phyloP scores from a whole-genome alignment of 257 asterid species.

The Pogostemon cablin region DNA sequence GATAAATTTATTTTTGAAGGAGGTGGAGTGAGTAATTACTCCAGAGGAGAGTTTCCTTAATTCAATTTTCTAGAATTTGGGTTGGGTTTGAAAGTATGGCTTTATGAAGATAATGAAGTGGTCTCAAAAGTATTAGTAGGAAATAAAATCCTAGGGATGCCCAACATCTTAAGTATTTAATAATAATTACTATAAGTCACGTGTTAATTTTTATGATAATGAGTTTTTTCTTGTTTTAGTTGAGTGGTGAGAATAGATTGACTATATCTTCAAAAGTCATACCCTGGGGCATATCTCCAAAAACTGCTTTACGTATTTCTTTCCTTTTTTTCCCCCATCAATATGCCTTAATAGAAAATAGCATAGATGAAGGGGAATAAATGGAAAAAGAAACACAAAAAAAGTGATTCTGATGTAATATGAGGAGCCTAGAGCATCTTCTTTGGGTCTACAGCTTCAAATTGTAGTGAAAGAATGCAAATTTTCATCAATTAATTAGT shows the following conservation, averaged over 20 bases:
- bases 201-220: background rate
- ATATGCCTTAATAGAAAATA: background rate
- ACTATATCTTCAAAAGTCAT: background rate
- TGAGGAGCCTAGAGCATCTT: background rate
- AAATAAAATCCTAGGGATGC: no score
- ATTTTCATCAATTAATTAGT: conserved; percentile 15
- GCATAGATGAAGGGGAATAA: background rate
- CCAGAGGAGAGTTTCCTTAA: no score
- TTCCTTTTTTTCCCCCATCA: background rate
- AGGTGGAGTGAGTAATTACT: no score
- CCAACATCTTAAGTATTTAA: no score
- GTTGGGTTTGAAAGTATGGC: no score
- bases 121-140: no score
- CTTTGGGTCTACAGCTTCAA: background rate
- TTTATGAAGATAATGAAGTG: no score
- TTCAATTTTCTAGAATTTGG: no score
- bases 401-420: background rate
- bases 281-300: background rate
- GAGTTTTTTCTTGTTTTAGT: conserved; percentile 1
- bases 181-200: background rate
- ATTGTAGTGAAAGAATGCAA: background rate
- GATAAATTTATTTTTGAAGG: no score
- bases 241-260: background rate
- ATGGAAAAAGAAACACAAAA: background rate
- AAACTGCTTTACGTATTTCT: background rate